Evolutionary conservation across 2,329 filamentous ascomycete genomes (phyloP).

Genomic region (Sarocladiaceae sp.): DNA sequence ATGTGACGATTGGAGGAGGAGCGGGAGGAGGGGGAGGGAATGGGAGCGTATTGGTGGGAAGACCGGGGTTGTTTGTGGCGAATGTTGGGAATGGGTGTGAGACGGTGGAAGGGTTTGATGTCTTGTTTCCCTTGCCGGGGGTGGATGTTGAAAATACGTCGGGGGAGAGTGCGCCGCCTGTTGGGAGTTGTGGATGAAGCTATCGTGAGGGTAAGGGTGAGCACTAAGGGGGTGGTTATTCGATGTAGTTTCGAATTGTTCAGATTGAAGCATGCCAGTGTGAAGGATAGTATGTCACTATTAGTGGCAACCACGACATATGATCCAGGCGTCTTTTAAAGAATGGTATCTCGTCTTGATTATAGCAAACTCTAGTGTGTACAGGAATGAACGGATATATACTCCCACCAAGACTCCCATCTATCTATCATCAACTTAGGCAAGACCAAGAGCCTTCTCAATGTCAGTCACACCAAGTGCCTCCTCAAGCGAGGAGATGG

Average conservation of each 20-base stretch:
- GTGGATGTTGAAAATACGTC: constrained; percentile 29
- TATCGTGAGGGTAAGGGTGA: too few relatives aligned
- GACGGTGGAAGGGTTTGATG: constrained; percentile 48
- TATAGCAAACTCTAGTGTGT: too few relatives aligned
- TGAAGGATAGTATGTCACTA: too few relatives aligned
- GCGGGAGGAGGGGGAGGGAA: neutral
- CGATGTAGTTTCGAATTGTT: too few relatives aligned
- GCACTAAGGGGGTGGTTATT: too few relatives aligned
- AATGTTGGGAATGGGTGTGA: constrained; percentile 54
- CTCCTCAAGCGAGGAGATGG: constrained; percentile 14
- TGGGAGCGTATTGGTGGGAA: neutral
- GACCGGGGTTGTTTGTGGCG: constrained; percentile 56
- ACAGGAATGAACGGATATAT: too few relatives aligned
- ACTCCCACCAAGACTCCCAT: too few relatives aligned
- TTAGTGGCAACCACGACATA: too few relatives aligned
- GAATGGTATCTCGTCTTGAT: too few relatives aligned
- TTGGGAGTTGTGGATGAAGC: neutral
- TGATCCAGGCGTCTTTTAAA: too few relatives aligned
- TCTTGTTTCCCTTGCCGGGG: constrained; percentile 58
- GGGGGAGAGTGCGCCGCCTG: constrained; percentile 2
- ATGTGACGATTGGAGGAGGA: constrained; percentile 40
- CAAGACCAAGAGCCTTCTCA: constrained; percentile 12
- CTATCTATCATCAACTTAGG: too few relatives aligned
- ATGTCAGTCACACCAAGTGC: constrained; percentile 16
- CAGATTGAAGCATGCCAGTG: too few relatives aligned